phyloP scores from a whole-genome alignment of 257 asterid species.

The Solanum raphanifolium region DNA sequence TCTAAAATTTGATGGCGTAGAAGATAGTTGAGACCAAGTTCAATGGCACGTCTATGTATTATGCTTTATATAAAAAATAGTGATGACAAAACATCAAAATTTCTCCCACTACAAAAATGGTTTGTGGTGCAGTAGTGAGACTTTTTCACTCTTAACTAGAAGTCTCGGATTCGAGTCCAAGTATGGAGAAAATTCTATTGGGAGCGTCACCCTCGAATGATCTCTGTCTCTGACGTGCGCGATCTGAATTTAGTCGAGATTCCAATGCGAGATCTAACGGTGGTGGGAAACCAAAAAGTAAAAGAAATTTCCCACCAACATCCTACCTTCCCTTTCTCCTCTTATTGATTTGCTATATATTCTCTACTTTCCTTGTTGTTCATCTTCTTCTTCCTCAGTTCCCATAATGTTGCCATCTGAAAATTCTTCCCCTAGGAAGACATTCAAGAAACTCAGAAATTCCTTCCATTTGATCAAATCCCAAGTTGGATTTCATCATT shows the following conservation, averaged over 20 bases:
- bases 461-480: slow-evolving; percentile 7
- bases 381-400: background rate
- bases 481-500: slow-evolving; percentile 1
- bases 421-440: background rate
- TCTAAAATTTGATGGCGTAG: background rate
- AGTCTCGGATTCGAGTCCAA: fast-evolving
- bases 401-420: background rate
- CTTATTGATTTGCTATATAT: background rate
- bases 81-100: background rate
- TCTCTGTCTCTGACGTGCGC: fast-evolving
- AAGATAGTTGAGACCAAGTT: background rate
- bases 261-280: too few relatives aligned
- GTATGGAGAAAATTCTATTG: too few relatives aligned
- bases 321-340: background rate
- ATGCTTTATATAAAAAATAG: background rate
- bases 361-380: background rate
- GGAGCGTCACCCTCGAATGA: fast-evolving
- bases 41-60: background rate
- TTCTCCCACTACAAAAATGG: background rate
- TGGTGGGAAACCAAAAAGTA: background rate
- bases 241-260: fast-evolving
- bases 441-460: slow-evolving; percentile 2
- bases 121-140: background rate
- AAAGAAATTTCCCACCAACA: background rate
- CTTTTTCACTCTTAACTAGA: background rate